Conservation (phyloP, 2,329 filamentous ascomycete species). For the Aquanectria penicillioides region DNA sequence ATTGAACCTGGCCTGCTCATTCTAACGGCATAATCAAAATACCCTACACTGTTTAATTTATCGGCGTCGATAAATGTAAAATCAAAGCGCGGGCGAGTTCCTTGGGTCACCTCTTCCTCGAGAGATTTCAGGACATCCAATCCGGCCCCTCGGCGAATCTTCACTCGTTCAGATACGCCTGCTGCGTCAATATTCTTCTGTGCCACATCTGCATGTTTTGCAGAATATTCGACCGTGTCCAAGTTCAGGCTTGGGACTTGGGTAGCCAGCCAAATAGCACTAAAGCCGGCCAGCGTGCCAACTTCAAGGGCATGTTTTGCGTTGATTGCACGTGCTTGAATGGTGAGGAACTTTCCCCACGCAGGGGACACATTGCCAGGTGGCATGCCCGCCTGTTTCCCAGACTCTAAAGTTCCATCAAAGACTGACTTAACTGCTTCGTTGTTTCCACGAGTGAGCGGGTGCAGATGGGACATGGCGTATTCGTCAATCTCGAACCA, state of each 20-base stretch:
- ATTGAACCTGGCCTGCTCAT: conserved; percentile 1
- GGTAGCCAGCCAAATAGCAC: conserved; percentile 14
- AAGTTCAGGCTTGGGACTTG: background rate
- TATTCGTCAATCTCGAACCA: background rate
- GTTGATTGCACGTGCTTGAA: conserved; percentile 8
- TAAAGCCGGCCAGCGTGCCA: conserved; percentile 15
- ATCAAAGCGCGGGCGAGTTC: background rate
- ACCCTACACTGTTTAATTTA: conserved; percentile 9
- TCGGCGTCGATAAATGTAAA: conserved; percentile 17
- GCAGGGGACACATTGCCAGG: conserved; percentile 9
- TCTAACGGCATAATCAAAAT: conserved; percentile 11
- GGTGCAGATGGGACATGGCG: background rate
- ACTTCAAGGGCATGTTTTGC: conserved; percentile 8
- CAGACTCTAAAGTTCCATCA: background rate
- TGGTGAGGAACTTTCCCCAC: conserved; percentile 13
- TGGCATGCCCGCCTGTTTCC: background rate
- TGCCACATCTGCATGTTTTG: conserved; percentile 14
- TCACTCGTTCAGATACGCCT: background rate
- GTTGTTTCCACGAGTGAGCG: background rate
- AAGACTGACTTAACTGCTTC: background rate
- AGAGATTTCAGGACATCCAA: conserved; percentile 4
- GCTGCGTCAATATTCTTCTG: conserved; percentile 1
- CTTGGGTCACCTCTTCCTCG: background rate
- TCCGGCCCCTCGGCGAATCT: background rate
- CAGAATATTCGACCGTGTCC: conserved; percentile 2